A percentile compares a stretch with the other conserved stretches of the same genome.
These are phyloP conservation scores for Phytophthora pseudosyringae DNA, from an alignment of 352 stramenopile species.

Conservation along the genomic window DNA sequence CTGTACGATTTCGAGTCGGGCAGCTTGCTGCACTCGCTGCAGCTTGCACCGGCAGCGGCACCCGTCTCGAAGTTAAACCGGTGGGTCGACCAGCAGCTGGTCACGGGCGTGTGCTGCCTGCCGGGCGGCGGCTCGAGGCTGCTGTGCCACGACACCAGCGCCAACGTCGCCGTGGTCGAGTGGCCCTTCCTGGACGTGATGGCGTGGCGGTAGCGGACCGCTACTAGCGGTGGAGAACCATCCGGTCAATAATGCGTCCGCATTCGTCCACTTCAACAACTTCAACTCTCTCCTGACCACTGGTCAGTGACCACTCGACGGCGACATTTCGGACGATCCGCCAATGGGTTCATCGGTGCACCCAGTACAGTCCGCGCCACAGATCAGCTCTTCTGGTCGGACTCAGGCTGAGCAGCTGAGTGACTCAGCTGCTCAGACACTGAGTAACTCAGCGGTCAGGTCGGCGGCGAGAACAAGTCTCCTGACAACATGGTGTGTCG, in stretches of 20 bases:
- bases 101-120: slow-evolving; percentile 41
- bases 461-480: not conserved
- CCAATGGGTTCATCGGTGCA: slow-evolving; percentile 13
- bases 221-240: too few species aligned
- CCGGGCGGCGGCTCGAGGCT: slow-evolving; percentile 13
- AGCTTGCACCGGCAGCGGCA: slow-evolving; percentile 17
- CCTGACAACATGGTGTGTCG: not conserved
- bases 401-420: too few species aligned
- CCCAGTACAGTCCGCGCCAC: slow-evolving; percentile 11
- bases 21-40: slow-evolving; percentile 51
- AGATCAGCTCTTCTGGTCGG: slow-evolving; percentile 4
- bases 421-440: not conserved
- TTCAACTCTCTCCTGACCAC: not conserved
- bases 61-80: slow-evolving; percentile 14
- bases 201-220: not conserved
- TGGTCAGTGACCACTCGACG: slow-evolving; percentile 2
- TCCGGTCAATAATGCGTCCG: not conserved
- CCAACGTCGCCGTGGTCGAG: slow-evolving; percentile 39
- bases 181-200: slow-evolving; percentile 60
- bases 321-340: slow-evolving; percentile 15
- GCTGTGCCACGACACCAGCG: slow-evolving; percentile 54
- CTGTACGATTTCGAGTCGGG: slow-evolving; percentile 54
- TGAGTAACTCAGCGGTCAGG: too few species aligned
- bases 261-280: not conserved
- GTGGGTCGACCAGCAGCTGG: slow-evolving; percentile 36